These are phyloP conservation scores for Neonectria hederae DNA, from an alignment of 2,329 filamentous ascomycete genomes.

Conservation along the genomic window DNA sequence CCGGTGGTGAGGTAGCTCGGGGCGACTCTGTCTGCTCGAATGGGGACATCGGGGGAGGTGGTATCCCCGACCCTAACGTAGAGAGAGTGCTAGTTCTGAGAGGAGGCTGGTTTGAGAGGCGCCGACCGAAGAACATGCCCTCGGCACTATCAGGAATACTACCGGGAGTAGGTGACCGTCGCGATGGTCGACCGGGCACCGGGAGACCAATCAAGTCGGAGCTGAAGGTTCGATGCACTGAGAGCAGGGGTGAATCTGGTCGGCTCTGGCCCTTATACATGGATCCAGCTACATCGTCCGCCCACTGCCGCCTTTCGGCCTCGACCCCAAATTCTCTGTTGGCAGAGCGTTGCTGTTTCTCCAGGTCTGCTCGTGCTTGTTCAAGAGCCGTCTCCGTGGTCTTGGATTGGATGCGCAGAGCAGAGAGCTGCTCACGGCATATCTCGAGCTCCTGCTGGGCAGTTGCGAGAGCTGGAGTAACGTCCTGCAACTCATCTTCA, in stretches of 20 bases:
- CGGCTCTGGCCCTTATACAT: constrained; percentile 59
- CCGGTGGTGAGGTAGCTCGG: constrained; percentile 51
- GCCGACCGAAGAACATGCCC: constrained; percentile 53
- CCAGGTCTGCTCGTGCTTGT: constrained; percentile 61
- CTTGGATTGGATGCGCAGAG: constrained; percentile 71
- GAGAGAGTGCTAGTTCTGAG: constrained; percentile 53
- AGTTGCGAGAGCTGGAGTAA: constrained; percentile 69
- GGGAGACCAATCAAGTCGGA: constrained; percentile 62
- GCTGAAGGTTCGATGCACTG: constrained; percentile 62
- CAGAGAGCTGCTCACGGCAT: constrained; percentile 67
- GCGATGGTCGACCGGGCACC: constrained; percentile 47
- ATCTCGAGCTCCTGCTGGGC: constrained; percentile 71
- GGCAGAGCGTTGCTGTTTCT: constrained; percentile 55
- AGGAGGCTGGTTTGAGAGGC: constrained; percentile 61
- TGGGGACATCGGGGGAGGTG: constrained; percentile 56
- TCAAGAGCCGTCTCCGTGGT: constrained; percentile 72
- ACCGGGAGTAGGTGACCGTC: constrained; percentile 54
- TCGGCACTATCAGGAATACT: constrained; percentile 58
- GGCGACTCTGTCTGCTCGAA: constrained; percentile 54
- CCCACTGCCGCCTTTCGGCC: constrained; percentile 59
- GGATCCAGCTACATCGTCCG: constrained; percentile 58
- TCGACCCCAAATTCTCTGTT: constrained; percentile 49
- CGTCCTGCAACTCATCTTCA: constrained; percentile 84
- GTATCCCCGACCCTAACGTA: constrained; percentile 48
- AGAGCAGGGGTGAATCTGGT: constrained; percentile 64